A percentile compares a stretch with the other conserved stretches of the same genome.
These are phyloP conservation scores for Penicillium robsamsonii DNA, from an alignment of 495 filamentous ascomycete species.

Conservation along the genomic window DNA sequence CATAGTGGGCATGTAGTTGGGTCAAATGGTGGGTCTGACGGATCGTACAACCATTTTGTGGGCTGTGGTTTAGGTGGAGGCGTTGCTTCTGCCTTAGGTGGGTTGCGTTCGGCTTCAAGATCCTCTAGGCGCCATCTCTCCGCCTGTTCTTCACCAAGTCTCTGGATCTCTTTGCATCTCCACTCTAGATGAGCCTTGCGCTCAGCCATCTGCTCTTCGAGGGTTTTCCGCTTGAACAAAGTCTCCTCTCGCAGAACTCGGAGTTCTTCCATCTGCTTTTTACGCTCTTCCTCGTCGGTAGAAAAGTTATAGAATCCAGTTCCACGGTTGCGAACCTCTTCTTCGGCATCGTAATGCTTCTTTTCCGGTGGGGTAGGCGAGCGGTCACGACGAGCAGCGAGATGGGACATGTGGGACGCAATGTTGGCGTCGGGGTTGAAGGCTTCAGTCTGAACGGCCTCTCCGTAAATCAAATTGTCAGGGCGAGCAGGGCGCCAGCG, in stretches of 20 bases:
- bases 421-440: slow-evolving; percentile 67
- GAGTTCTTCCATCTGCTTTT: slow-evolving; percentile 73
- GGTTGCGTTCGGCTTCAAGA: not conserved
- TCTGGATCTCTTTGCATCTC: slow-evolving; percentile 56
- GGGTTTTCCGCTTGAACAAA: slow-evolving; percentile 56
- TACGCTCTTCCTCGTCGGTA: slow-evolving; percentile 60
- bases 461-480: slow-evolving; percentile 73
- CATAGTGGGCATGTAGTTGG: not conserved
- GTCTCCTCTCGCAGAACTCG: slow-evolving; percentile 65
- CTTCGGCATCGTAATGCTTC: slow-evolving; percentile 78
- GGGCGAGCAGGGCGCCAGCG: slow-evolving; percentile 63
- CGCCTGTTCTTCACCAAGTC: slow-evolving; percentile 16
- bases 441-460: slow-evolving; percentile 74
- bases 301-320: slow-evolving; percentile 89
- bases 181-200: slow-evolving; percentile 51
- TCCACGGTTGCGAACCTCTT: slow-evolving; percentile 82
- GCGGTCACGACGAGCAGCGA: slow-evolving; percentile 72
- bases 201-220: slow-evolving; percentile 45
- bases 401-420: slow-evolving; percentile 62
- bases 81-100: not conserved
- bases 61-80: not conserved
- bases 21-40: not conserved
- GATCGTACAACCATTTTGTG: not conserved
- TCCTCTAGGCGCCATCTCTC: not conserved
- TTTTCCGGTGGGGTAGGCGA: slow-evolving; percentile 72